Evolutionary conservation across 495 filamentous ascomycete species (phyloP), one percentile per base, ranked within the genome.

Genomic region (Hyaloscypha bicolor): DNA sequence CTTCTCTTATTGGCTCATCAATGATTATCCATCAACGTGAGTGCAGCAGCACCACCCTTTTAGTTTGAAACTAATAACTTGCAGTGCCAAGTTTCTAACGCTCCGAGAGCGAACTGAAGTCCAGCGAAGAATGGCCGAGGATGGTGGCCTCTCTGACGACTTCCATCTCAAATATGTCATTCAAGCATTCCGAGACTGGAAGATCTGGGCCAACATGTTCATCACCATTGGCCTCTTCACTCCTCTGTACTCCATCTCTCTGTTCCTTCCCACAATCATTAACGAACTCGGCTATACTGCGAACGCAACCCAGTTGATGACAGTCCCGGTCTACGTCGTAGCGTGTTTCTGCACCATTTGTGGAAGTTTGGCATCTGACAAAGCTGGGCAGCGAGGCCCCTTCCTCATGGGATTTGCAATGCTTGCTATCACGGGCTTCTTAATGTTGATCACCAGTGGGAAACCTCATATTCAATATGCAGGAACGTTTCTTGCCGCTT

Each of bases 201-300:
- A 89, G 76, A 85, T 90, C 39, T 89, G 83, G 62, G 74, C 80
- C 2, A 76, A 76, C 62, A 77, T 77, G 68, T 35, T 81, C 62
- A 81, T 84, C 72, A 79, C 79, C 62, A 79, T 85, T 53, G 77
- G 79, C 37, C 77, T 83, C 65, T 80, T 78, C 71, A 81, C 79
- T 9, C 85, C 88, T 3, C 79, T 91, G 29, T 92, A 91, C 75
- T 89, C 87, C 0, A 80, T 90, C 64, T 85, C 87, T 9, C 76
- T 92, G 11, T 87, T 93, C 73, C 77, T 93, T 53, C 88, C 88
- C 0, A 88, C 87, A 6, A 91, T 91, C 68, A 87, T 91, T 75
- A 81, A 84, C 59, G 83, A 83, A 16, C 75, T 91, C 16, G 86
- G 88, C 11, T 90, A 86, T 70, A 82, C 85, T 8, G 76, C 86